phyloP scores from a whole-genome alignment of 164 flowering plant species.

The Piper longum region DNA sequence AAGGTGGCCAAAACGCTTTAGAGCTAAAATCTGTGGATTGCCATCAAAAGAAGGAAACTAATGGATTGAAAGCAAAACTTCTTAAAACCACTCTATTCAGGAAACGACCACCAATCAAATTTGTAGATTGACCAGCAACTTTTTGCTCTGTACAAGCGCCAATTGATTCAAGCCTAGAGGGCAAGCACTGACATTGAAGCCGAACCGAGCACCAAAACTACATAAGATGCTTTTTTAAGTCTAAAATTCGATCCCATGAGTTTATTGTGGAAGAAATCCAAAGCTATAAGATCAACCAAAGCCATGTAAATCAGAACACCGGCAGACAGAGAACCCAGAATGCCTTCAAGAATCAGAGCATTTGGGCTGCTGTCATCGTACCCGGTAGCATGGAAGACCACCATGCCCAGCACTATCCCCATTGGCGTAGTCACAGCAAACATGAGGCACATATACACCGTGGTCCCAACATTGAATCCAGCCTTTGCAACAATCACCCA shows the following conservation, averaged over 20 bases:
- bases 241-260: slow-evolving; percentile 30
- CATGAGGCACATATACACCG: slow-evolving; percentile 61
- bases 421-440: slow-evolving; percentile 63
- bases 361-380: slow-evolving; percentile 47
- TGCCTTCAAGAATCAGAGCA: slow-evolving; percentile 54
- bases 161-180: slow-evolving; percentile 25
- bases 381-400: slow-evolving; percentile 41
- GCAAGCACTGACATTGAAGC: slow-evolving; percentile 66
- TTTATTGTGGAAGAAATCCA: slow-evolving; percentile 67
- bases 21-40: too few relatives aligned
- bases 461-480: slow-evolving; percentile 44
- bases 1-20: too few relatives aligned
- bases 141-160: neutral
- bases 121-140: neutral
- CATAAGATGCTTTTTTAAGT: slow-evolving; percentile 37
- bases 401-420: slow-evolving; percentile 61
- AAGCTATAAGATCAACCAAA: slow-evolving; percentile 56
- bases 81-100: neutral
- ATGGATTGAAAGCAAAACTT: too few relatives aligned
- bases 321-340: slow-evolving; percentile 50
- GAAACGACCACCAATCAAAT: neutral
- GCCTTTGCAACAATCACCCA: slow-evolving; percentile 23
- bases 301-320: slow-evolving; percentile 75
- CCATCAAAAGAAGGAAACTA: too few relatives aligned
- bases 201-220: slow-evolving; percentile 55